Percentiles rank a stretch among this genome's conserved stretches.
These are phyloP conservation scores for Cladosporium sp. DNA, from an alignment of 2,329 filamentous ascomycete species.

Conservation along the genomic window DNA sequence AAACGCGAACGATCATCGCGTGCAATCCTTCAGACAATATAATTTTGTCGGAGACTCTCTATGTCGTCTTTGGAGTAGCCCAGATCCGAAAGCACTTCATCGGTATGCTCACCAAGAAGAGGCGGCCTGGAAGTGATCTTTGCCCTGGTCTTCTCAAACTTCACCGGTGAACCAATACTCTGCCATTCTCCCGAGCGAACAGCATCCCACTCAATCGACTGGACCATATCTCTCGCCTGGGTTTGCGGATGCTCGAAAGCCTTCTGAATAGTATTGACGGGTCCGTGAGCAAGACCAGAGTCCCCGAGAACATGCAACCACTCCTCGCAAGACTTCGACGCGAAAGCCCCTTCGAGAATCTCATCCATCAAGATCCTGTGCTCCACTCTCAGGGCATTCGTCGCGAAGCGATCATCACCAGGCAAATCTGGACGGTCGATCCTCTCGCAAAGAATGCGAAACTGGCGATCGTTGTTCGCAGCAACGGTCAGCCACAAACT, in stretches of 20 bases:
- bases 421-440: constrained; percentile 25
- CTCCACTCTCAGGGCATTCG: constrained; percentile 29
- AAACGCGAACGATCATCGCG: neutral
- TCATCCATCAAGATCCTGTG: constrained; percentile 31
- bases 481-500: constrained; percentile 28
- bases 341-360: constrained; percentile 35
- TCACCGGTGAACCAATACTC: constrained; percentile 24
- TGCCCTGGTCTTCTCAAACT: constrained; percentile 26
- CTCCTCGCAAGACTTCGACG: constrained; percentile 35
- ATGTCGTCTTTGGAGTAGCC: constrained; percentile 16
- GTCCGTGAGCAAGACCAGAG: constrained; percentile 43
- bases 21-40: constrained; percentile 12
- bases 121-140: constrained; percentile 22
- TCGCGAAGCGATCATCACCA: constrained; percentile 27
- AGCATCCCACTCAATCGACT: constrained; percentile 18
- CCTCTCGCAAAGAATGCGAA: constrained; percentile 31
- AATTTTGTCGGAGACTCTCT: constrained; percentile 16
- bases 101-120: constrained; percentile 25
- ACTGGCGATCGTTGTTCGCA: constrained; percentile 37
- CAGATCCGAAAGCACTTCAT: constrained; percentile 20
- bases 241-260: constrained; percentile 45
- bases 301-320: constrained; percentile 40
- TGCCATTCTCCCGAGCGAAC: constrained; percentile 23
- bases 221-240: constrained; percentile 29
- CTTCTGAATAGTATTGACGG: constrained; percentile 44